Base-by-base conservation (phyloP, 148 eudicot species). In the Fagopyrum tataricum region DNA sequence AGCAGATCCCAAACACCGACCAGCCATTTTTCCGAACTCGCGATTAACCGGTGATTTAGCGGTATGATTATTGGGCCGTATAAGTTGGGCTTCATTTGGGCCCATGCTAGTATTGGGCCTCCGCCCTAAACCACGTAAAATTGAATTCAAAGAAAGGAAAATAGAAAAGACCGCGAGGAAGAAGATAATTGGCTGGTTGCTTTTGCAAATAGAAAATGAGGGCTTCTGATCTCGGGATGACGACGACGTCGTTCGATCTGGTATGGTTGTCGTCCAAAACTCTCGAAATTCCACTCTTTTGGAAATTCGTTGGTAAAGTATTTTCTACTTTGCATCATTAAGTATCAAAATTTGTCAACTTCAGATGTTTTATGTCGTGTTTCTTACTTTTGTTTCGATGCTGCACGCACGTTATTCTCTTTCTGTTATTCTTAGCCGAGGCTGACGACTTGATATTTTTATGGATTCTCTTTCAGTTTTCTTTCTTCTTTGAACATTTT, bases 261-360 rank as follows among this genome's bases (percentile, higher is more conserved):
- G 10, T 20, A 4, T 20, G 37, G 17, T 17, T 8, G 69, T 43
- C 20, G 20, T 37, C 69, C 43, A 13, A 64, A 37, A 39, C 69
- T 18, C 44, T 42, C 6, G 20, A 6, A 64, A 37, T n/a, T 64
- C 18, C 43, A 64, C 17, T 31, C 14, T 14, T 26, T 41, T 61
- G 67, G 67, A 61, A 61, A 61, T 13, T n/a, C 67, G 7, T 61
- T 26, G 67, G 67, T 61, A 61, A 61, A 31, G 42, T 64, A 37
- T 64, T 37, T 37, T 39, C 69, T 31, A 9, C 37, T 64, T 15
- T 8, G 11, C 37, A 21, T 13, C 31, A 31, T 2, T 2, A 58
- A 21, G 13, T 46, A 10, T 10, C 49, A 13, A 10, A 46, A 8
- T 46, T 56, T 56, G 24, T 21, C 21, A 20, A 56, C 62, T 56